Conservation (phyloP, 2,329 filamentous ascomycete genomes). For the Ceratocystis huliohia region DNA sequence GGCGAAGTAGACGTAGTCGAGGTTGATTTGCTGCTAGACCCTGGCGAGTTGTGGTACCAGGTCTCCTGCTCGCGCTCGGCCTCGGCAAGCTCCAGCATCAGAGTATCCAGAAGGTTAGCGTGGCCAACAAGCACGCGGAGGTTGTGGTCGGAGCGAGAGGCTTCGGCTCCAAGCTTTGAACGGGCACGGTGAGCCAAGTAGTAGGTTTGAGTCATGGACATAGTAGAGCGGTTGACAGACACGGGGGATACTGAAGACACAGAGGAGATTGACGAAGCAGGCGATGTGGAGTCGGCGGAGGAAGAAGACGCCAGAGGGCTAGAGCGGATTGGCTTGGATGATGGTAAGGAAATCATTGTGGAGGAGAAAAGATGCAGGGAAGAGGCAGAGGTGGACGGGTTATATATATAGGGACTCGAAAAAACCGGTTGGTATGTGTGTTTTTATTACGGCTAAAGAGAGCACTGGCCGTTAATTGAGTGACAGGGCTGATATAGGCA, state of each 20-base stretch:
- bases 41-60: conserved; percentile 95
- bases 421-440: background rate
- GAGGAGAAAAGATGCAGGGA: background rate
- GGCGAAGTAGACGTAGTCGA: conserved; percentile 31
- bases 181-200: conserved; percentile 94
- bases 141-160: conserved; percentile 82
- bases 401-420: background rate
- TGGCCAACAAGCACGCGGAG: conserved; percentile 91
- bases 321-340: conserved; percentile 8
- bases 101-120: conserved; percentile 89
- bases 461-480: conserved; percentile 6
- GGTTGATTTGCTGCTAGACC: conserved; percentile 47
- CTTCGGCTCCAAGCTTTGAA: conserved; percentile 88
- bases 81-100: conserved; percentile 86
- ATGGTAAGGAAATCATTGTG: conserved; percentile 14
- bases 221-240: conserved; percentile 55
- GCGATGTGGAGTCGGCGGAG: conserved; percentile 25
- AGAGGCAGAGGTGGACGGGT: background rate
- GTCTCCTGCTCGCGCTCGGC: conserved; percentile 78
- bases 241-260: conserved; percentile 28
- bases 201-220: conserved; percentile 98
- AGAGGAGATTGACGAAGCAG: conserved; percentile 28
- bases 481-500: conserved; percentile 8
- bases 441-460: conserved; percentile 4
- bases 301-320: conserved; percentile 21